Evolutionary conservation across 225 moss, liverwort and hornwort species (phyloP).

Genomic region (Bryoerythrophyllum caledonicum): DNA sequence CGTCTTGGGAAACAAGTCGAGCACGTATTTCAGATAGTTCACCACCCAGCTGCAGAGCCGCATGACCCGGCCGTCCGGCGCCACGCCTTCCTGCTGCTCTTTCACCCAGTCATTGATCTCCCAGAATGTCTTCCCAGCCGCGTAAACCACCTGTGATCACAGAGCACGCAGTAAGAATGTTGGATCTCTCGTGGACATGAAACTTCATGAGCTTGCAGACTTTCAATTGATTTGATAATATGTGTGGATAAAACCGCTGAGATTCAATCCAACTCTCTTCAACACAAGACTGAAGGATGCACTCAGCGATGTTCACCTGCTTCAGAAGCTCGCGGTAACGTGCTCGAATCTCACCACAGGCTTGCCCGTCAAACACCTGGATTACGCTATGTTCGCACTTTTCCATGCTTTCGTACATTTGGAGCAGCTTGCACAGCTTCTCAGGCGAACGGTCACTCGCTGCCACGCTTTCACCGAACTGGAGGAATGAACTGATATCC

Average conservation of each 20-base stretch:
- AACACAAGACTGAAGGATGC: not conserved
- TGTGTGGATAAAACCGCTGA: conserved; percentile 8
- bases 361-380: conserved; percentile 86
- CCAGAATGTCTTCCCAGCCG: conserved; percentile 63
- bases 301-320: conserved; percentile 35
- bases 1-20: conserved; percentile 61
- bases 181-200: conserved; percentile 7
- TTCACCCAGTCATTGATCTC: conserved; percentile 63
- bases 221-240: not conserved
- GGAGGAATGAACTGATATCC: conserved; percentile 69
- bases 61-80: conserved; percentile 63
- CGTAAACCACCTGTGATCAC: conserved; percentile 55
- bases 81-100: conserved; percentile 52
- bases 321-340: conserved; percentile 76
- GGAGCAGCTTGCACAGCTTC: conserved; percentile 80
- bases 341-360: conserved; percentile 69
- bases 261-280: too few species aligned
- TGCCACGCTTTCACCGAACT: conserved; percentile 77
- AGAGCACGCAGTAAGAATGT: conserved; percentile 24
- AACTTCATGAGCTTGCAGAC: not conserved
- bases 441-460: conserved; percentile 75
- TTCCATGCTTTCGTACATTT: conserved; percentile 90
- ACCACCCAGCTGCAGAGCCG: conserved; percentile 81
- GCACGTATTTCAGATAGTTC: conserved; percentile 74
- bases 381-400: conserved; percentile 66